A percentile compares a stretch with the other conserved stretches of the same genome.
Evolutionary conservation across 2,329 filamentous ascomycete species (phyloP).

Genomic region (Aphanoascus verrucosus): DNA sequence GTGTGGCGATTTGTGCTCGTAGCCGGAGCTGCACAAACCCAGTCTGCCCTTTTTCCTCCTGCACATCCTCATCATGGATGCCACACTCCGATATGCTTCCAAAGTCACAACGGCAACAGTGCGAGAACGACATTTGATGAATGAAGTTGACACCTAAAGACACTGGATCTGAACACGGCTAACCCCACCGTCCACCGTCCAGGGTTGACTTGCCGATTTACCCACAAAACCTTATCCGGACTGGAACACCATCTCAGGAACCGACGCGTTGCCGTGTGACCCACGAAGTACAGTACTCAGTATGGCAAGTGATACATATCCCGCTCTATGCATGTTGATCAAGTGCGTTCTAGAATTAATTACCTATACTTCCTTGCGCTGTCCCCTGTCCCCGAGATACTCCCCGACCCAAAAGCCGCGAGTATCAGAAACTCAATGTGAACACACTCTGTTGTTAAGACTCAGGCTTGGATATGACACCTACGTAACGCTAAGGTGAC

Average conservation of each 20-base stretch:
- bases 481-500: too few species aligned
- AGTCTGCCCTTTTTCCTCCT: neutral
- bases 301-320: neutral
- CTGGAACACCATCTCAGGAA: neutral
- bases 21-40: neutral
- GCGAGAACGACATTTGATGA: neutral
- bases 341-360: neutral
- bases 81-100: neutral
- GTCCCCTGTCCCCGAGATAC: too few species aligned
- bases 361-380: neutral
- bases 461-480: too few species aligned
- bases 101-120: neutral
- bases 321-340: neutral
- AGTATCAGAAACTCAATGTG: too few species aligned
- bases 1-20: neutral
- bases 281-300: too few species aligned
- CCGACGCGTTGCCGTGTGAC: neutral
- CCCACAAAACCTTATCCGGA: conserved; percentile 3
- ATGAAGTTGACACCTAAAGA: neutral
- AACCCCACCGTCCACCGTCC: neutral
- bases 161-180: neutral
- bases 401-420: too few species aligned
- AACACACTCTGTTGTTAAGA: too few species aligned
- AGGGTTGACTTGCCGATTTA: neutral
- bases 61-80: neutral